These are phyloP conservation scores for Scheffersomyces illinoinensis DNA, from an alignment of 1,139 yeast species.

Conservation along the genomic window DNA sequence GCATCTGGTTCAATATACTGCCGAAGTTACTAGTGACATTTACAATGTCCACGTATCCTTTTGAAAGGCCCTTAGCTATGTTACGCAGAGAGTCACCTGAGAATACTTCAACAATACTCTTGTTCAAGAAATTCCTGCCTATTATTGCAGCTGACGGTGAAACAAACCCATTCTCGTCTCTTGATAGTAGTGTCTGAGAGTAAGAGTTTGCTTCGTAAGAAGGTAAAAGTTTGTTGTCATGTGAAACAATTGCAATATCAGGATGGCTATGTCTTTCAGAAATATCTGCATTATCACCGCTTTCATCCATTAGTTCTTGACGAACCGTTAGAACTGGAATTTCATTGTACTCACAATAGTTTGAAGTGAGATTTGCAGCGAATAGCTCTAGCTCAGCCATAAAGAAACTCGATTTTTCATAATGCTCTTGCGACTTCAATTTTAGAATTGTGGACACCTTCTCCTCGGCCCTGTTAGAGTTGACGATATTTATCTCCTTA, in stretches of 20 bases:
- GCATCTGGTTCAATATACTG: conserved; percentile 40
- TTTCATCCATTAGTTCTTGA: conserved; percentile 18
- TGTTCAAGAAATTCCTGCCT: conserved; percentile 32
- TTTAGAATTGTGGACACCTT: conserved; percentile 10
- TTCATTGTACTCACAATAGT: conserved; percentile 21
- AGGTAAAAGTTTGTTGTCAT: conserved; percentile 40
- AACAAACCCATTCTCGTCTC: conserved; percentile 37
- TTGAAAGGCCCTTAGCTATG: conserved; percentile 27
- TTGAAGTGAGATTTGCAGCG: conserved; percentile 24
- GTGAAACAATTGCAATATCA: conserved; percentile 36
- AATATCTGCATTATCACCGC: not conserved
- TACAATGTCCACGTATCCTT: conserved; percentile 29
- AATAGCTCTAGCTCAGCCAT: conserved; percentile 28
- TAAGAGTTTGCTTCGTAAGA: conserved; percentile 34
- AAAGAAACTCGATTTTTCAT: conserved; percentile 22
- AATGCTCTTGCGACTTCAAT: conserved; percentile 1
- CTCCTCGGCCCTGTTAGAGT: conserved; percentile 5
- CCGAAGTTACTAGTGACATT: conserved; percentile 24
- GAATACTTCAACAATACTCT: conserved; percentile 11
- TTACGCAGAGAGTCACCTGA: conserved; percentile 9
- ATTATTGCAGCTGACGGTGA: conserved; percentile 35
- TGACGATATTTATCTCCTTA: conserved; percentile 7
- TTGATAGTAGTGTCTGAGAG: conserved; percentile 36
- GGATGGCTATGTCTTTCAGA: conserved; percentile 2
- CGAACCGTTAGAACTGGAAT: conserved; percentile 30